phyloP scores from a whole-genome alignment of 2,329 filamentous ascomycete species.

The Fusarium sp. region DNA sequence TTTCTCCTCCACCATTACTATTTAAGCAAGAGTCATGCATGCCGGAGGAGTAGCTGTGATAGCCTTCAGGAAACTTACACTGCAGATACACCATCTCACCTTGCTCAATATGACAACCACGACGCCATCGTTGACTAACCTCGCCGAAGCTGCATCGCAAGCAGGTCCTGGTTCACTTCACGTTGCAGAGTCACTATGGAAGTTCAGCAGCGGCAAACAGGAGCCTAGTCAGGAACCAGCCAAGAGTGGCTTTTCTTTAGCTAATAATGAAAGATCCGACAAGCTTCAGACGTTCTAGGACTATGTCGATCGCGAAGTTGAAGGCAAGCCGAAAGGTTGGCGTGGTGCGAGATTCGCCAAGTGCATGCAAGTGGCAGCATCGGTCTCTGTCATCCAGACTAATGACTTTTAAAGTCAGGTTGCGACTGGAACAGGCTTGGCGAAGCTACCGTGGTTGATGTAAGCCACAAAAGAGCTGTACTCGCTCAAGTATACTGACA shows the following conservation, averaged over 20 bases:
- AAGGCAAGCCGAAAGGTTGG: slow-evolving; percentile 32
- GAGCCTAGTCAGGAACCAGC: slow-evolving; percentile 46
- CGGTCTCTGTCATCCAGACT: not conserved
- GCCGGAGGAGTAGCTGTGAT: too few relatives aligned
- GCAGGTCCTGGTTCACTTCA: slow-evolving; percentile 46
- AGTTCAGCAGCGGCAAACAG: slow-evolving; percentile 45
- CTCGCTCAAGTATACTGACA: not conserved
- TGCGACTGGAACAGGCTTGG: slow-evolving; percentile 42
- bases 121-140: not conserved
- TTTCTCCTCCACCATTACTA: not conserved
- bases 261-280: slow-evolving; percentile 20
- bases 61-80: not conserved
- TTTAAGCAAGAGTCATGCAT: not conserved
- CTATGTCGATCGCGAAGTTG: slow-evolving; percentile 12
- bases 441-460: slow-evolving; percentile 42
- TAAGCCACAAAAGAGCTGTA: slow-evolving; percentile 12
- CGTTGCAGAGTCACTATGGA: slow-evolving; percentile 45
- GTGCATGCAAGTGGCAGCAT: slow-evolving; percentile 17
- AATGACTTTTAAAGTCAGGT: slow-evolving; percentile 15
- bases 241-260: slow-evolving; percentile 49
- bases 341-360: slow-evolving; percentile 26
- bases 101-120: not conserved
- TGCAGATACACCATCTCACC: not conserved
- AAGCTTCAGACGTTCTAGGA: slow-evolving; percentile 22
- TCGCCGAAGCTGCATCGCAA: not conserved